A percentile compares a stretch with the other conserved stretches of the same genome.
Conservation (phyloP, 495 filamentous ascomycete genomes). For the Astrothelium subdiscretum region DNA sequence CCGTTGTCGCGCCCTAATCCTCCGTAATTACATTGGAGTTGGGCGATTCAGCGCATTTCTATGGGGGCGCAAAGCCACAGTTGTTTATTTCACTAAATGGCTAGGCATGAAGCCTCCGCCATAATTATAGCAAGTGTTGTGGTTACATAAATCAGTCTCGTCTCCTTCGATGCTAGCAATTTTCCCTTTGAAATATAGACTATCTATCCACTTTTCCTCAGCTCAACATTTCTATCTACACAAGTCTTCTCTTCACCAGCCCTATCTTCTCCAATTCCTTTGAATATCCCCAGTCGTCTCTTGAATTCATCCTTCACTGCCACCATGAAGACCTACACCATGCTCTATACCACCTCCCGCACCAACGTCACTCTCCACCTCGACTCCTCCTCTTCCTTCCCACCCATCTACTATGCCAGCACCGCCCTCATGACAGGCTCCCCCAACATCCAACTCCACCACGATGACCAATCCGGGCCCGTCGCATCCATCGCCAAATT, state of each 20-base stretch:
- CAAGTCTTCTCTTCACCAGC: neutral
- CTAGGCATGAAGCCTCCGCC: neutral
- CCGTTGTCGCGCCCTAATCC: neutral
- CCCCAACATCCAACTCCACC: neutral
- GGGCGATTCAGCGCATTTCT: neutral
- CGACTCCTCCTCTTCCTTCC: neutral
- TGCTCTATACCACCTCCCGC: neutral
- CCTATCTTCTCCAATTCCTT: neutral
- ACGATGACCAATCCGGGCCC: neutral
- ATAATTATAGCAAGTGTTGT: neutral
- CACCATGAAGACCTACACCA: neutral
- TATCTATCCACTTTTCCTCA: neutral
- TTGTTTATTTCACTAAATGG: neutral
- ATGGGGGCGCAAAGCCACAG: neutral
- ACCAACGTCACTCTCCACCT: neutral
- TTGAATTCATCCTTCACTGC: neutral
- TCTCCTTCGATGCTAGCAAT: neutral
- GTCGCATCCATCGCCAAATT: neutral
- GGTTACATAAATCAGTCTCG: neutral
- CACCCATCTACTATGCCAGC: neutral
- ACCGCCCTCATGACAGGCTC: neutral
- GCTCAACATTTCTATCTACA: neutral
- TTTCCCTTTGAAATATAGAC: neutral
- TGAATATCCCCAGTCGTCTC: neutral
- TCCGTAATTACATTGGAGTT: neutral